These are phyloP conservation scores for Starmerella apicola DNA, from an alignment of 805 yeast species.

Conservation along the genomic window DNA sequence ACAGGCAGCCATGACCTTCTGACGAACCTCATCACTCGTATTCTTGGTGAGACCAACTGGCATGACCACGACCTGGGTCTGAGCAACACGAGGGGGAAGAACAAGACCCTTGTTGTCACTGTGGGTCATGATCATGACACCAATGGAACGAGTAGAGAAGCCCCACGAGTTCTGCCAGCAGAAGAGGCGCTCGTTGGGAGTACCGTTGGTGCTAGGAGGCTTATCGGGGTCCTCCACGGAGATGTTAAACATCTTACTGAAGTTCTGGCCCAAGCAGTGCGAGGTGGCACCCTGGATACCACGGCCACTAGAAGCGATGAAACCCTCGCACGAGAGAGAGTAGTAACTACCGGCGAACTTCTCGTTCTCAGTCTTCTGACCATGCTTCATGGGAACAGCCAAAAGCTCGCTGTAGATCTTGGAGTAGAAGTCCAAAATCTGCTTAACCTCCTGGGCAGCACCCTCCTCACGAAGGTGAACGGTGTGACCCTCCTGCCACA, in stretches of 20 bases:
- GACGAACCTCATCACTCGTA: slow-evolving; percentile 64
- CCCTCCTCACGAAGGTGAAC: slow-evolving; percentile 78
- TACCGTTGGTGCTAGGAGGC: slow-evolving; percentile 33
- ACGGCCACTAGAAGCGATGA: slow-evolving; percentile 95
- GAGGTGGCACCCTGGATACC: slow-evolving; percentile 99
- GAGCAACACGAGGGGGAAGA: slow-evolving; percentile 94
- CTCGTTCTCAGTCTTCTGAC: slow-evolving; percentile 92
- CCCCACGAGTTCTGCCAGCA: slow-evolving; percentile 99
- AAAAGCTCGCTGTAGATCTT: slow-evolving; percentile 78
- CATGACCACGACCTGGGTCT: slow-evolving; percentile 77
- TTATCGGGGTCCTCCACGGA: slow-evolving; percentile 93
- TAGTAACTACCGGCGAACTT: slow-evolving; percentile 96
- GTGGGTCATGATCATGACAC: slow-evolving; percentile 99
- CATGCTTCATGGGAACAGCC: slow-evolving; percentile 95
- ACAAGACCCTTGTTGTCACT: slow-evolving; percentile 98
- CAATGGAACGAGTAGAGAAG: slow-evolving; percentile 92
- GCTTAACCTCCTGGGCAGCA: slow-evolving; percentile 71
- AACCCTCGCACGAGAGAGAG: slow-evolving; percentile 94
- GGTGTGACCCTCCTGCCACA: slow-evolving; percentile 99
- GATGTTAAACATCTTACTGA: slow-evolving; percentile 96
- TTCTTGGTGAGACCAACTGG: slow-evolving; percentile 92
- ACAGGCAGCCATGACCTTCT: slow-evolving; percentile 58
- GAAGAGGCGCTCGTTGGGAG: slow-evolving; percentile 72
- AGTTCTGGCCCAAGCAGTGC: slow-evolving; percentile 94
- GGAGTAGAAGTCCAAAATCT: slow-evolving; percentile 76